Base-by-base conservation (phyloP, 192 early-diverging fungal species). In the Endogone sp. region DNA sequence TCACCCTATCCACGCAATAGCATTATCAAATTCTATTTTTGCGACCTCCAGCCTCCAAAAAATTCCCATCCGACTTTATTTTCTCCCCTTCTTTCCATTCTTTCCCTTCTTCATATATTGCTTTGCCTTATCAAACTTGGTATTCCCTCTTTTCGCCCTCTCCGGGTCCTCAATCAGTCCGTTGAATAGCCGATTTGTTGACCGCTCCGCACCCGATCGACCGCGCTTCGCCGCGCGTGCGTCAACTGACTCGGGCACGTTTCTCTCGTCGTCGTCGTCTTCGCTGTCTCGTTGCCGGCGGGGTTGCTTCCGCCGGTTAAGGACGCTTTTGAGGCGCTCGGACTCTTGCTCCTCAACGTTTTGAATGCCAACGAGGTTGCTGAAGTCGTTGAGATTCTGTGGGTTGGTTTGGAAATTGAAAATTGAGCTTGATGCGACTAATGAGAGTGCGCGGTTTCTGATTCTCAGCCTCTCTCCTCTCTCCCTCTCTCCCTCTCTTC, bases 351-450 rank as follows among this genome's bases (percentile, higher is more conserved):
- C 81, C 24, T 81, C 75, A 29, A 83, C 83, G 63, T 81, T 67
- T 32, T 82, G 75, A 29, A 87, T 63, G 63, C 76, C 76, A 25
- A 74, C 77, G 32, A 87, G 67, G 62, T 78, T 82, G 30, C 75
- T 74, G 68, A 87, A 84, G 73, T 87, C 82, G 56, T 84, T 81
- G 63, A 87, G 64, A 2, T 60, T 60, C 22, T 49, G 16, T 49
- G 37, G 37, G 6, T n/a, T n/a, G n/a, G n/a, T n/a, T n/a, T n/a
- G n/a, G n/a, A n/a, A n/a, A 11, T 62, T 58, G 55, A 66, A 56
- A 69, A 22, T 29, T 25, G 37, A 37, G 44, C 22, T n/a, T n/a
- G n/a, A n/a, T n/a, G n/a, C n/a, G n/a, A n/a, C n/a, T n/a, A n/a
- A n/a, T n/a, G n/a, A n/a, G n/a, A n/a, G n/a, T n/a, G n/a, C n/a